Base-by-base conservation (phyloP, 1,139 yeast species). In the Magnusiomyces ingens region DNA sequence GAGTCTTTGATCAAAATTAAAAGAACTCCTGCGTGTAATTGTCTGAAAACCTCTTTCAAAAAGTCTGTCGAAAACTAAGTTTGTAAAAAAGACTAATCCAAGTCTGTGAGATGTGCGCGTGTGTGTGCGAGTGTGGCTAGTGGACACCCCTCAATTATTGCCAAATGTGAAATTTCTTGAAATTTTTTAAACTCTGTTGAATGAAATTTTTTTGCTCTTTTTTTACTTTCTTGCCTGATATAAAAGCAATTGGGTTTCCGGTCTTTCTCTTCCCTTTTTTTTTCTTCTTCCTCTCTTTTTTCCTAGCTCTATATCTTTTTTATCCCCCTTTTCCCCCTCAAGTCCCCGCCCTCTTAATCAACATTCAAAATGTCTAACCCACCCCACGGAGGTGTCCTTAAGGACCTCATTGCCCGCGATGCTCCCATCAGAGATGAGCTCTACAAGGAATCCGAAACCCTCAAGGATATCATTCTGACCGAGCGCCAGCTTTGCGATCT, bases 401-500 rank as follows among this genome's bases (percentile, higher is more conserved):
- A 90, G 73, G 98, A 91, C 69, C 79, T 91, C 59, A 77, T 90
- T 56, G 80, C 82, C 54, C 84, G 98, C 70, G 98, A 91, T 70
- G 80, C 82, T 45, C 70, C 80, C 26, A 80, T 78, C 60, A 82
- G 78, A 62, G 70, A 70, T 17, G 73, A 77, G 53, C 76, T 91
- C 51, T 66, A 84, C 50, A 65, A 75, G 38, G 94, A 89, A 71
- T 74, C 84, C 26, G 72, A 74, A 49, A 65, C 77, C 8, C 76
- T 85, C 54, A 75, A 79, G 36, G 73, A 80, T 45, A 71, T 85
- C 55, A 73, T 72, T 19, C 76, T 91, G 62, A 84, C 95, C 26
- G 93, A 84, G 59, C 85, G 98, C 69, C 98, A 91, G 70, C 76
- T 91, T 57, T 91, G 98, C 72, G 98, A 91, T 71, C 75, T 91